phyloP scores from a whole-genome alignment of 371 early-diverging fungal genomes.

The Mortierella sp. region DNA sequence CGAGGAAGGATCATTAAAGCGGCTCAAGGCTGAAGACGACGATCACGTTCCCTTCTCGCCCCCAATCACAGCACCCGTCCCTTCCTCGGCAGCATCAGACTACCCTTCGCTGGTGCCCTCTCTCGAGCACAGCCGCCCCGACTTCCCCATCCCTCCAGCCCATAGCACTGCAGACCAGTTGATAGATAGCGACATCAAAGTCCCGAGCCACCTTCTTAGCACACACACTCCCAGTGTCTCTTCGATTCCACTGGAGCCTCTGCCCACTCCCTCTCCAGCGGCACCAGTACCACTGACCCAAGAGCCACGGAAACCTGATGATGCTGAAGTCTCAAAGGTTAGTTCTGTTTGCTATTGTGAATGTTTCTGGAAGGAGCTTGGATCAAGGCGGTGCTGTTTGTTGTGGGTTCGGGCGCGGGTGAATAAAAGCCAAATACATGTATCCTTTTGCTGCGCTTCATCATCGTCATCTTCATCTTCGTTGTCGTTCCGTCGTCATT shows the following conservation, averaged over 20 bases:
- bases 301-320: constrained; percentile 52
- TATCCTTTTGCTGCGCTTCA: constrained; percentile 8
- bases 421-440: constrained; percentile 47
- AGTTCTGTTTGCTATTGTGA: constrained; percentile 34
- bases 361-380: constrained; percentile 13
- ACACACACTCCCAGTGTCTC: constrained; percentile 50
- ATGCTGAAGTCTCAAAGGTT: constrained; percentile 56
- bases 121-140: constrained; percentile 36
- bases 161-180: constrained; percentile 45
- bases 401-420: constrained; percentile 20
- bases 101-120: constrained; percentile 50
- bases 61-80: constrained; percentile 7
- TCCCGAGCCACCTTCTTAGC: constrained; percentile 34
- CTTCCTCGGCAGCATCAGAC: constrained; percentile 30
- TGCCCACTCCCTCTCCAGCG: constrained; percentile 29
- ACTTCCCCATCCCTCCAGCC: constrained; percentile 23
- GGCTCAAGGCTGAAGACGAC: constrained; percentile 50
- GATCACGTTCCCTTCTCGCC: constrained; percentile 46
- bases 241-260: constrained; percentile 39
- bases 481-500: constrained; percentile 5
- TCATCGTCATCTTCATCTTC: neutral
- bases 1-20: constrained; percentile 45
- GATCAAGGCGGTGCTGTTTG: neutral
- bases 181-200: constrained; percentile 55
- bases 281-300: constrained; percentile 17